These are phyloP conservation scores for Ogataea trehaloabstinens DNA, from an alignment of 805 yeast species.

Conservation along the genomic window DNA sequence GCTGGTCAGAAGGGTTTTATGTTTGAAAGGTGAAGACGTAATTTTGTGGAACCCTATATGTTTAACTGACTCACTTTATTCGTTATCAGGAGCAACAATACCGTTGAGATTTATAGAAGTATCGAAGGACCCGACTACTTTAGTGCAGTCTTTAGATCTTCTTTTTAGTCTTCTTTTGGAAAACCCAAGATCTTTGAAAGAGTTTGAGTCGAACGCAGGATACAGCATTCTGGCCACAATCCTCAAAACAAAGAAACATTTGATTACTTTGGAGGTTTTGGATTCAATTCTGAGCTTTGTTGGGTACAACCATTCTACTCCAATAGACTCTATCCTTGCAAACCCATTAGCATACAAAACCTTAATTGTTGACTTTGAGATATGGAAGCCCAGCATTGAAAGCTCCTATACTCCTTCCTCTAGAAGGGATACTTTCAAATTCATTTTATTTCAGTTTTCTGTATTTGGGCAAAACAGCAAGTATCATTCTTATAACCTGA, in stretches of 20 bases:
- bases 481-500: conserved; percentile 47
- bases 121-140: conserved; percentile 32
- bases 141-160: conserved; percentile 37
- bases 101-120: conserved; percentile 46
- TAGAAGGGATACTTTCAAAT: conserved; percentile 44
- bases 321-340: conserved; percentile 54
- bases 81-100: conserved; percentile 52
- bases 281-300: conserved; percentile 47
- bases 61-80: conserved; percentile 28
- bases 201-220: conserved; percentile 60
- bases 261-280: conserved; percentile 42
- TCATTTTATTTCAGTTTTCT: conserved; percentile 56
- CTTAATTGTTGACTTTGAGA: conserved; percentile 61
- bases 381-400: conserved; percentile 41
- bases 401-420: conserved; percentile 18
- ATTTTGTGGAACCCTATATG: conserved; percentile 17
- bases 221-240: conserved; percentile 57
- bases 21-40: conserved; percentile 1
- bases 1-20: not conserved
- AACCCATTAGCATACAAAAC: conserved; percentile 57
- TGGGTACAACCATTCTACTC: conserved; percentile 54
- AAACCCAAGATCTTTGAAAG: conserved; percentile 51
- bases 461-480: conserved; percentile 54
- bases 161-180: conserved; percentile 43
- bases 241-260: conserved; percentile 43